Conservation (phyloP, 108 stramenopile species). For the Cyclostephanos tholiformis region DNA sequence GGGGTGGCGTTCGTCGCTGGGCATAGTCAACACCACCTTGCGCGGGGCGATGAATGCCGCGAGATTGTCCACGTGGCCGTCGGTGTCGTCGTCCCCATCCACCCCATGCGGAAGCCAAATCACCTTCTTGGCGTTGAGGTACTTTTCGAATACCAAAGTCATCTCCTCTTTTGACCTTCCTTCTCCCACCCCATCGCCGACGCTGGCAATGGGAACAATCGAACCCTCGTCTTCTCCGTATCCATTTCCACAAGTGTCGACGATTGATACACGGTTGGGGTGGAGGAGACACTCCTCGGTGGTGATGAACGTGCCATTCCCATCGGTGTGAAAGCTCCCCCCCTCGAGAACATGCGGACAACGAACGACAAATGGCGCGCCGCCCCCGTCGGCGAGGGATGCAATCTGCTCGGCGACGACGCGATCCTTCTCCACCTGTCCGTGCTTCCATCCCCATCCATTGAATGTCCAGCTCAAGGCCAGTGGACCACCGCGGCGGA, state of each 20-base stretch:
- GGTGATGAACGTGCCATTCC: constrained; percentile 74
- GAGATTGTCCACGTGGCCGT: constrained; percentile 84
- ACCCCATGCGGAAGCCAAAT: constrained; percentile 73
- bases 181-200: no score
- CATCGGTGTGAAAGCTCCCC: constrained; percentile 80
- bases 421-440: constrained; percentile 41
- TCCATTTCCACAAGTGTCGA: constrained; percentile 6
- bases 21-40: constrained; percentile 69
- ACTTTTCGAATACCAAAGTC: constrained; percentile 39
- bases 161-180: constrained; percentile 46
- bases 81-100: constrained; percentile 68
- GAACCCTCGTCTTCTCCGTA: no score
- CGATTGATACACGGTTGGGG: constrained; percentile 64
- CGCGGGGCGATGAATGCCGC: constrained; percentile 68
- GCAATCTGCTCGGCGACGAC: constrained; percentile 53
- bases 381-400: constrained; percentile 1
- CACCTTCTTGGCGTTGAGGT: constrained; percentile 57
- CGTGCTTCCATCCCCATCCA: no score
- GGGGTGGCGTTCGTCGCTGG: constrained; percentile 51
- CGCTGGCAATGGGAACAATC: no score
- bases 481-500: background rate
- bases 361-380: background rate
- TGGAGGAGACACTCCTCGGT: constrained; percentile 80
- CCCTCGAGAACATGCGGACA: constrained; percentile 53
- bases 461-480: no score